Percentiles rank a stretch among this genome's conserved stretches.
Evolutionary conservation across 805 yeast genomes (phyloP).

Genomic region (Hagleromyces aurorensis): DNA sequence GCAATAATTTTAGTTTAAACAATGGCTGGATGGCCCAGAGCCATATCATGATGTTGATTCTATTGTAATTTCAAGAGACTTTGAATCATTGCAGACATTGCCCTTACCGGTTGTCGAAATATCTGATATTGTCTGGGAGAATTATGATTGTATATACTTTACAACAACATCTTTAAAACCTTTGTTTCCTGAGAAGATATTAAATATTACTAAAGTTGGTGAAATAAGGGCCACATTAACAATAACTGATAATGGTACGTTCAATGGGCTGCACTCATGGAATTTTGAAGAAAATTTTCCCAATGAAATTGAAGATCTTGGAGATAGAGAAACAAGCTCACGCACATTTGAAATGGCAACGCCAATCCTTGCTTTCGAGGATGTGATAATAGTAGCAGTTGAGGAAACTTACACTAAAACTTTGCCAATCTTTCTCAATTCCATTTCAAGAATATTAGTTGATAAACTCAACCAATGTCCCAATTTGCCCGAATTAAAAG

Average conservation of each 20-base stretch:
- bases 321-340: conserved; percentile 3
- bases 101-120: conserved; percentile 29
- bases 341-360: conserved; percentile 9
- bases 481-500: conserved; percentile 18
- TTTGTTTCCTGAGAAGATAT: conserved; percentile 18
- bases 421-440: conserved; percentile 32
- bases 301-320: conserved; percentile 15
- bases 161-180: conserved; percentile 25
- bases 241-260: conserved; percentile 1
- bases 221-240: conserved; percentile 10
- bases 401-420: conserved; percentile 26
- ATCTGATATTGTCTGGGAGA: conserved; percentile 9
- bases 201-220: conserved; percentile 11
- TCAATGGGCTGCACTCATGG: conserved; percentile 12
- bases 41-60: conserved; percentile 42
- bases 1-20: conserved; percentile 43
- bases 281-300: conserved; percentile 24
- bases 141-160: conserved; percentile 14
- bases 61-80: conserved; percentile 15
- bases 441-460: conserved; percentile 23
- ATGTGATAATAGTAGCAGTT: conserved; percentile 16
- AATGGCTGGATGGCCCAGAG: conserved; percentile 38
- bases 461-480: conserved; percentile 29
- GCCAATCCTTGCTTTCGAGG: conserved; percentile 17
- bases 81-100: conserved; percentile 19